Base-by-base conservation (phyloP, 164 flowering plant genomes). In the Euptelea pleiosperma region DNA sequence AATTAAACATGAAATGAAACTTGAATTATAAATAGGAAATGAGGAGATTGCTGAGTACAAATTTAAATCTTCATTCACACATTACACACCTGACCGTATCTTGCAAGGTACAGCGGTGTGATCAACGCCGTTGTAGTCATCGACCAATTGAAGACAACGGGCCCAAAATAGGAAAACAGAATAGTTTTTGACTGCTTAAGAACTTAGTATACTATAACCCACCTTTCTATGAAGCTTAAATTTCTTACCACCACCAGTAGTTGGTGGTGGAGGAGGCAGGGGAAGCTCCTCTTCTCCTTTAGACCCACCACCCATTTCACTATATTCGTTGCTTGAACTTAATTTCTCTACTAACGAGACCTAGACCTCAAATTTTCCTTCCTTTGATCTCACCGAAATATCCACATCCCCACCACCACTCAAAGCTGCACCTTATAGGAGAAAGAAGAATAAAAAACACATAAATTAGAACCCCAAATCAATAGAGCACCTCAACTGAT, bases 71-170 rank as follows among this genome's bases (percentile, higher is more conserved):
- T 25, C 31, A 25, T 8, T 46, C 4, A 37, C 12, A 44, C 24
- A 41, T n/a, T 31, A 58, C 73, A 31, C 22, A 86, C 96, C 93
- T 63, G 96, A 84, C 11, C 96, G 82, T 29, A 79, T 68, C 68
- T 80, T 86, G 60, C 94, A 70, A 2, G 96, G 96, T 62, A 89
- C 84, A 22, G 79, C 68, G 47, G 84, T 72, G 62, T 74, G 77
- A 75, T 74, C 68, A 12, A 79, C 86, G 48, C 58, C 52, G 59
- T 62, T 66, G 64, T 74, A 66, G 8, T 74, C 82, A 60, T 73
- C 75, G 37, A 74, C 68, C 58, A 71, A 64, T 91, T 84, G 74
- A 64, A 66, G 25, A 44, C 14, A 34, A 36, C 56, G 54, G 56
- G 55, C 29, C 8, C 1, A 19, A 35, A 28, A 24, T 3, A 61